Base-by-base conservation (phyloP, 2,329 filamentous ascomycete genomes). In the Mycosphaerella sp. region DNA sequence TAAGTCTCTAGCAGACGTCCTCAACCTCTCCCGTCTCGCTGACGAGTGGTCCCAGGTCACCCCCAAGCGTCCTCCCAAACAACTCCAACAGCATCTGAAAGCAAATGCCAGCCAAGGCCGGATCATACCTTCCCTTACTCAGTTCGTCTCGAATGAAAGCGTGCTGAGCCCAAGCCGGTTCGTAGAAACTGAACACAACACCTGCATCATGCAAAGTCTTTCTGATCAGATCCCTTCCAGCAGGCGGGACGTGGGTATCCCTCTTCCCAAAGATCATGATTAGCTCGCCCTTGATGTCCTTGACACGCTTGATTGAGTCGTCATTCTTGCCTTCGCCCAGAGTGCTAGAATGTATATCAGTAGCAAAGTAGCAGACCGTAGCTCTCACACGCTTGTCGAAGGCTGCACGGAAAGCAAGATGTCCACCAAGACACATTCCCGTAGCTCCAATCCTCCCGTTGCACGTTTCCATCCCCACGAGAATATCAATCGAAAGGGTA, bases 141-240 rank as follows among this genome's bases (percentile, higher is more conserved):
- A 93, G 76, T 75, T 96, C 91, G 66, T 96, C 91, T 14, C 91
- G 80, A 69, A 96, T 95, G 68, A 96, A 96, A 4, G 91, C 91
- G 74, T 95, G 91, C 72, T 95, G 91, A 3, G 91, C 90, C 83
- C 89, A 92, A n/a, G 89, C 87, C 60, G 87, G 83, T 74, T 96
- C 91, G 72, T 93, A 89, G 69, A 89, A 95, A 67, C 82, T 86
- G 66, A 92, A 91, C 8, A 80, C 77, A 4, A 85, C 80, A 8
- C 85, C 86, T 5, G 84, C 82, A 21, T 89, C 88, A 64, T 91
- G 83, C 64, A 95, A 76, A 57, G 89, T 91, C 69, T 82, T 82
- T 55, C 90, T 82, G 69, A 95, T 93, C 61, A 95, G 72, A 71
- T 95, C 89, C 14, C 91, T 80, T 1, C 91, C 91, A 40, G 81